Base-by-base conservation (phyloP, 2,329 filamentous ascomycete genomes). In the Ceratocystis eucalypticola region DNA sequence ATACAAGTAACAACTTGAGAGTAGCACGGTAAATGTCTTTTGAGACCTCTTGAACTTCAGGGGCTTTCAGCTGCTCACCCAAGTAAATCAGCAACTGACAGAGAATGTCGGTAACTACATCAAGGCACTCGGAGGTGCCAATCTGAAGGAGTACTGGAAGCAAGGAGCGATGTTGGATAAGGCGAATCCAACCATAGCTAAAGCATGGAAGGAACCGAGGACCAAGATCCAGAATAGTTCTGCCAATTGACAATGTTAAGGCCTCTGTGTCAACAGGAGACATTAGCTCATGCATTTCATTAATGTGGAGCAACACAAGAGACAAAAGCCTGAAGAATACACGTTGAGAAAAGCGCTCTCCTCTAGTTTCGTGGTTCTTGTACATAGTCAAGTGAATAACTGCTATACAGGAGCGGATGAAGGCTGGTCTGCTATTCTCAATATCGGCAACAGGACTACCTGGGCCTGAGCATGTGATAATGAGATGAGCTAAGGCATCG, bases 251-350 rank as follows among this genome's bases (percentile, higher is more conserved):
- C 53, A 66, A 28, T 50, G 66, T 66, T 45, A 68, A 53, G 8
- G 30, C 20, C 17, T 66, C 48, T 15, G 64, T 37, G 3, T 68
- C 64, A 37, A 28, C 64, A 12, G 25, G 12, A 15, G 62, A 48
- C 15, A 57, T 64, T 17, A 45, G 12, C 33, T 59, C 55, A 10
- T 66, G 37, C 66, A 86, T 80, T 68, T 85, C 80, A 12, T 81
- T 81, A 71, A 94, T 88, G 74, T 88, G 89, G 3, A 99, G 80
- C 61, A 96, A 81, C 15, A 68, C 22, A 71, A 88, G 79, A 0
- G 91, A 93, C 73, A 96, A 88, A 53, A 99, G 81, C 59, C 93
- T 86, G 82, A 92, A 94, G 79, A 96, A 97, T 37, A 95, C 86
- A 69, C 90, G 87, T 72, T 93, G 88, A 71, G 91, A 93, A 78